Evolutionary conservation across 441 rosid genomes (phyloP).

Genomic region (Gossypium trilobum): DNA sequence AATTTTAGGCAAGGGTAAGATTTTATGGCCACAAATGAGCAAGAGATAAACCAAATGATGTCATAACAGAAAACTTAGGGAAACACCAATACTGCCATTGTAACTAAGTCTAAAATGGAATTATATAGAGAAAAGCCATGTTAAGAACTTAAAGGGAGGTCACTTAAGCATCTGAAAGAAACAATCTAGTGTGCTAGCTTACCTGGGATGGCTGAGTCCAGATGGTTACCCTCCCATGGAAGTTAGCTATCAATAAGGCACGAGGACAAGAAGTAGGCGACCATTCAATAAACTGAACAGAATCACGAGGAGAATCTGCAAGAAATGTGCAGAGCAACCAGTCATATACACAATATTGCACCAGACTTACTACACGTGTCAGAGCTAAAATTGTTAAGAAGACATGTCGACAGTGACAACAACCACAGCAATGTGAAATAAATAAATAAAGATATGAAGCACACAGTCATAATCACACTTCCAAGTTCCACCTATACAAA

Average conservation of each 20-base stretch:
- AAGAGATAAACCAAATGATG: background rate
- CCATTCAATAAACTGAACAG: constrained; percentile 98
- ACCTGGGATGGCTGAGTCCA: constrained; percentile 98
- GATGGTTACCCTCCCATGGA: constrained; percentile 90
- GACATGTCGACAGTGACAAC: background rate
- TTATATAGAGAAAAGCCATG: background rate
- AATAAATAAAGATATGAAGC: background rate
- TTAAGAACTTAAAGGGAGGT: constrained; percentile 10
- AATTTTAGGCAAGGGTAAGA: constrained; percentile 7
- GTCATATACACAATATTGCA: background rate
- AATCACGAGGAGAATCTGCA: constrained; percentile 97
- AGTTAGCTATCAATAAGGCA: constrained; percentile 86
- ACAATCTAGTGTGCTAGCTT: constrained; percentile 18
- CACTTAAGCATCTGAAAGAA: constrained; percentile 8
- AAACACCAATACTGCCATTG: constrained; percentile 5
- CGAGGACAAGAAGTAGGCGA: constrained; percentile 93
- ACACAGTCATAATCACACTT: background rate
- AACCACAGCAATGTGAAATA: background rate
- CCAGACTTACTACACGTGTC: background rate
- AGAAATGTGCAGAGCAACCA: constrained; percentile 12
- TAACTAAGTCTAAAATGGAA: background rate
- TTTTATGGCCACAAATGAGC: constrained; percentile 4
- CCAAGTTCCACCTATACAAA: background rate
- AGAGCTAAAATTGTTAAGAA: background rate
- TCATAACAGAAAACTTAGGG: background rate